phyloP scores from a whole-genome alignment of 2,329 filamentous ascomycete genomes.

The Fusarium illudens region DNA sequence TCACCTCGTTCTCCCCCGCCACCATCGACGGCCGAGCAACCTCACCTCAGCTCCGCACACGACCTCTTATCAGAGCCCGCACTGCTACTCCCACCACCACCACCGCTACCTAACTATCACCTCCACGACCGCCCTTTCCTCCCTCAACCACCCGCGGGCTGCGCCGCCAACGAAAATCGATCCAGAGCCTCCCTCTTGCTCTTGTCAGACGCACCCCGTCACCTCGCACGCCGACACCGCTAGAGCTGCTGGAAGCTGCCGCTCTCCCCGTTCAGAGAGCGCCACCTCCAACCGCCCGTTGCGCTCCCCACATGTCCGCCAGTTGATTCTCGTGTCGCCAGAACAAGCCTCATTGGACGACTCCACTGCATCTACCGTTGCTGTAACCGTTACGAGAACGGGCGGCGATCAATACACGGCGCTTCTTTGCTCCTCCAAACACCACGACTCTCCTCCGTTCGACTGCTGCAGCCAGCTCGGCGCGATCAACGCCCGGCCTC shows the following conservation, averaged over 20 bases:
- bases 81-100: neutral
- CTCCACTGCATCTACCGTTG: conserved; percentile 39
- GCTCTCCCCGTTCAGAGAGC: conserved; percentile 32
- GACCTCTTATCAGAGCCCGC: conserved; percentile 28
- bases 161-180: neutral
- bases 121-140: conserved; percentile 6
- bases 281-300: conserved; percentile 39
- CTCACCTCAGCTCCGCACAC: conserved; percentile 27
- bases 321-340: conserved; percentile 42
- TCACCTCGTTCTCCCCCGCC: conserved; percentile 33
- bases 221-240: conserved; percentile 17
- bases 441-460: conserved; percentile 14
- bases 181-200: neutral
- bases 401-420: conserved; percentile 20
- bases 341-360: conserved; percentile 42
- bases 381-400: conserved; percentile 34
- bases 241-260: conserved; percentile 19
- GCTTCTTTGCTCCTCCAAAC: conserved; percentile 23
- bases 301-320: conserved; percentile 42
- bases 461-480: conserved; percentile 19
- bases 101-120: too few species aligned
- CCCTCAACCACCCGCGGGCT: neutral
- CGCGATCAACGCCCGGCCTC: conserved; percentile 27
- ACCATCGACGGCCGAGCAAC: conserved; percentile 30
- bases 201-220: conserved; percentile 7